Evolutionary conservation across 306 rosid genomes (phyloP), one percentile per base, ranked within the genome.

Genomic region (Styphnolobium japonicum): DNA sequence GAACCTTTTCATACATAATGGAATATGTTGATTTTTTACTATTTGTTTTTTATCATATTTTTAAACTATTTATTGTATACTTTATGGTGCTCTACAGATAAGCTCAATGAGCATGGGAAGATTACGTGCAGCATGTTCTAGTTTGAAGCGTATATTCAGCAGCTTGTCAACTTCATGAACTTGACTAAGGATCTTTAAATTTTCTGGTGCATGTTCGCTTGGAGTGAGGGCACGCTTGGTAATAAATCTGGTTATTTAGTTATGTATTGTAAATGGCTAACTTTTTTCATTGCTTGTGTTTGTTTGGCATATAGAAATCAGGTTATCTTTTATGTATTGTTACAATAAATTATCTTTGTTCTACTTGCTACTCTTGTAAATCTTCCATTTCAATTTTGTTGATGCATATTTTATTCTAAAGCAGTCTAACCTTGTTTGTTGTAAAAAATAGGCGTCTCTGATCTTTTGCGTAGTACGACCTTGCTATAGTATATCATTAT

Each of bases 71-170:
- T 25, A 8, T 27, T 23, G 57, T 45, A 6, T 60, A 37, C 67
- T 73, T 48, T 48, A 22, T 34, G 69, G 75, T 60, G 55, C 45
- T 64, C 36, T 11, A 53, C 89, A 94, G 98, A 87, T 90, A 75
- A 71, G 91, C 37, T 81, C 93, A 7, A 74, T 70, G 73, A 90
- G 92, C 93, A 93, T 93, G 94, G 92, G 86, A 48, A 83, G 80
- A 79, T 83, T 93, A 21, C 97, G 99, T 3, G 83, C 66, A 1
- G 87, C 91, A 0, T 93, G 94, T 85, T 37, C 89, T 27, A 89
- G 96, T 87, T 89, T 96, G 93, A 96, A 93, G 92, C 97, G 99
- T 36, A 93, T 93, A 82, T 96, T 84, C 90, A 93, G 97, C 92
- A 91, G 97, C 88, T 86, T 91, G 84, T 83, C 88, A 56, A 85